Evolutionary conservation across 108 stramenopile species (phyloP).

Genomic region (Cyclostephanos tholiformis): DNA sequence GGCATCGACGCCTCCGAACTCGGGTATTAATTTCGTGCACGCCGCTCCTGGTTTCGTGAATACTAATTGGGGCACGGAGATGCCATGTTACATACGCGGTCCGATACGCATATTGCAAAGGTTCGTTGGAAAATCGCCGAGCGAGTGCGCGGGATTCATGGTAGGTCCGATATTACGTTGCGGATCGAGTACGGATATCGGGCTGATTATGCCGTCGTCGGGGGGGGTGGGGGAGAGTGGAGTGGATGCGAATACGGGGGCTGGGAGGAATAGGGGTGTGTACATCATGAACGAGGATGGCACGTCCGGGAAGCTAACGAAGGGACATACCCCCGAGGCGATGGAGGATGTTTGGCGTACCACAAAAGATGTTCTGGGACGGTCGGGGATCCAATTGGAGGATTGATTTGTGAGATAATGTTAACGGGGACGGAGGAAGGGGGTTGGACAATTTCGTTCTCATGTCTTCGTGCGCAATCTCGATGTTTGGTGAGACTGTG

Average conservation of each 20-base stretch:
- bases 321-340: conserved; percentile 35
- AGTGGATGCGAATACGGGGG: neutral
- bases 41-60: conserved; percentile 63
- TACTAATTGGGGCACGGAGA: conserved; percentile 64
- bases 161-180: conserved; percentile 34
- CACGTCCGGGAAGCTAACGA: conserved; percentile 34
- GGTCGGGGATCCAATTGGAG: conserved; percentile 31
- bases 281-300: conserved; percentile 47
- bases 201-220: conserved; percentile 12
- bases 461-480: no score
- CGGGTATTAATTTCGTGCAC: conserved; percentile 46
- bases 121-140: conserved; percentile 32
- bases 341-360: conserved; percentile 37
- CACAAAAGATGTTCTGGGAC: conserved; percentile 30
- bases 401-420: no score
- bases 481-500: no score
- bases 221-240: neutral
- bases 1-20: conserved; percentile 24
- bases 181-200: conserved; percentile 1
- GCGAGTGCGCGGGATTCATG: conserved; percentile 54
- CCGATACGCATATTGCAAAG: conserved; percentile 50
- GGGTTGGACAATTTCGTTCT: no score
- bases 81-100: conserved; percentile 38
- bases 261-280: conserved; percentile 4
- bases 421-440: no score